Evolutionary conservation across 345 rosid species (phyloP), one percentile per base, ranked within the genome.

Genomic region (Schrenkiella parvula): DNA sequence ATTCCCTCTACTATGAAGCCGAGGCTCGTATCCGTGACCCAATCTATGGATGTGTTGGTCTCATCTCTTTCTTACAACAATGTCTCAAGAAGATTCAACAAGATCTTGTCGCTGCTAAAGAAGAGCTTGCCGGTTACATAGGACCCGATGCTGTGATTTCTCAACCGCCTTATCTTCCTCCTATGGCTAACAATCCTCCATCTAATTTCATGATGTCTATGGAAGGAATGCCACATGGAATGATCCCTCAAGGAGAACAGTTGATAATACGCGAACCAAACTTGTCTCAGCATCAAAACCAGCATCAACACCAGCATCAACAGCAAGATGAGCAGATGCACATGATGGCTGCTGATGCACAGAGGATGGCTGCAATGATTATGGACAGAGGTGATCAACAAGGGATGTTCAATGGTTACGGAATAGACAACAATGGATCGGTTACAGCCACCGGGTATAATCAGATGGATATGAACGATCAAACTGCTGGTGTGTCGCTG

Each of bases 11-110:
- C 8, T 93, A 84, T 2, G 96, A 93, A 42, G 96, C 97, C 0
- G 92, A 93, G 68, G 84, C 89, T 1, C 95, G 99, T 9, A 87
- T 87, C 22, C 93, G 82, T 0, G 97, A 93, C 37, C 98, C 97
- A 1, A 87, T 93, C 37, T 89, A 91, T 7, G 97, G 98, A 25
- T 91, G 98, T 3, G 92, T 89, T 25, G 89, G 96, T 4, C 64
- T 80, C 13, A 88, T 93, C 51, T 82, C 92, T 6, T 58, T 83
- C 62, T 82, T 89, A 8, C 97, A 89, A 52, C 95, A 89, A 63
- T 74, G 57, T 52, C 87, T 87, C 4, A 85, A 83, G 78, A 78
- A 75, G 58, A 39, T 87, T 13, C 91, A 85, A 32, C 55, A 8
- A 14, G 88, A 83, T 64, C 88, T 90, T 5, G 48, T 57, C 35